Base-by-base conservation (phyloP, 2,329 filamentous ascomycete species). In the Claviceps digitariae region DNA sequence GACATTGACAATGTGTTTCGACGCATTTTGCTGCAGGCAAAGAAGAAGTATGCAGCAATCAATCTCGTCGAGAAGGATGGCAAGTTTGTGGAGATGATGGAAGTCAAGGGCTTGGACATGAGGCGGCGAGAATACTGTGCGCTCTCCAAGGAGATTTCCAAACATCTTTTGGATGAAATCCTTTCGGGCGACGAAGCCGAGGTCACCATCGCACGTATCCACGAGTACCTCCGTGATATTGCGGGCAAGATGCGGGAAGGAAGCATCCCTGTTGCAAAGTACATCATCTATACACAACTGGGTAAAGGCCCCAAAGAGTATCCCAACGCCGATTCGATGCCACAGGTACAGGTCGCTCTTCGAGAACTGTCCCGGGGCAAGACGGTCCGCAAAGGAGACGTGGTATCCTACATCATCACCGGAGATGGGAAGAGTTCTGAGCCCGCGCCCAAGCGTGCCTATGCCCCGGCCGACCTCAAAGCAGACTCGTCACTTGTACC, bases 21-120 rank as follows among this genome's bases (percentile, higher is more conserved):
- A 47, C 85, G 93, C 34, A 86, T 98, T 53, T 73, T 98, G 41
- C 76, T 98, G 15, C 93, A 97, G 64, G 91, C 93, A 31, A 98
- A 98, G 78, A 98, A 98, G 76, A 98, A 98, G 75, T 98, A 98
- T 68, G 93, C 93, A 9, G 93, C 93, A 43, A 87, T 98, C 69
- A 97, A 95, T 66, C 82, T 97, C 67, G 82, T 93, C 7, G 87
- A 96, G 62, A 77, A 87, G 23, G 86, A 94, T 62, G 90, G 90
- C 61, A 94, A 91, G 66, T 95, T 84, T 64, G 76, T 91, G 46
- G 91, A 97, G 67, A 91, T 95, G 72, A 86, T 98, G 69, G 93
- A 98, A 67, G 87, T 98, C 64, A 98, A 98, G 71, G 93, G 93
- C 74, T 79, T 98, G 48, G 93, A 98, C 64, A 98, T 98, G 93